These are phyloP conservation scores for Stachybotrys echinatus DNA, from an alignment of 2,329 filamentous ascomycete genomes.

Conservation along the genomic window DNA sequence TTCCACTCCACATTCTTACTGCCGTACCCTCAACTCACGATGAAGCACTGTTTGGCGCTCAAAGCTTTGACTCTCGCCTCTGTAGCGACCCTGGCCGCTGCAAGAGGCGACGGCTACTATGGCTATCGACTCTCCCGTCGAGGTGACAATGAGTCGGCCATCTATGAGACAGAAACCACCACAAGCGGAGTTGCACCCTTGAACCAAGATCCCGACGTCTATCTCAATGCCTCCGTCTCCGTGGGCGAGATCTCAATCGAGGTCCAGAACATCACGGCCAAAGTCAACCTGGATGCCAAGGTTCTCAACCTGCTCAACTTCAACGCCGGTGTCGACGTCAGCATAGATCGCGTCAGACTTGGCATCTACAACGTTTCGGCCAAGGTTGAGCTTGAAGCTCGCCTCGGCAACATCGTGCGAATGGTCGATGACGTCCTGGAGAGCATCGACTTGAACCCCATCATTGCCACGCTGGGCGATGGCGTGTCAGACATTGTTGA, in stretches of 20 bases:
- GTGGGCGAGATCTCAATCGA: constrained; percentile 54
- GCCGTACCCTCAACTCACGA: not conserved
- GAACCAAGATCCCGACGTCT: constrained; percentile 49
- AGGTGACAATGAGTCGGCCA: constrained; percentile 42
- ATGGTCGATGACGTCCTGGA: constrained; percentile 55
- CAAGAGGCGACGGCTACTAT: constrained; percentile 41
- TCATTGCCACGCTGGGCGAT: constrained; percentile 50
- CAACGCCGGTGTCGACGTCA: constrained; percentile 55
- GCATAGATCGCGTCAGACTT: constrained; percentile 50
- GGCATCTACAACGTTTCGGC: constrained; percentile 54
- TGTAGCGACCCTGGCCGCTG: constrained; percentile 23
- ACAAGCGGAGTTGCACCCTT: constrained; percentile 34
- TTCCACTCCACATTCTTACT: not conserved
- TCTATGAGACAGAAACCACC: constrained; percentile 50
- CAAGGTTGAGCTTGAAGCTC: constrained; percentile 53
- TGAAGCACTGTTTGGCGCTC: not conserved
- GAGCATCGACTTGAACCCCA: constrained; percentile 56
- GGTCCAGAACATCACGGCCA: constrained; percentile 53
- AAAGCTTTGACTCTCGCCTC: constrained; percentile 18
- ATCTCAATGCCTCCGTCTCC: constrained; percentile 52
- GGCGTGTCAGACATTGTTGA: constrained; percentile 43
- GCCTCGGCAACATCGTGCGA: constrained; percentile 52
- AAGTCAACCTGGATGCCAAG: constrained; percentile 1
- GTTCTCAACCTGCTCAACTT: constrained; percentile 49
- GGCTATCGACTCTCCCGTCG: constrained; percentile 48